Evolutionary conservation across 495 filamentous ascomycete genomes (phyloP), one percentile per base, ranked within the genome.

Genomic region (Pseudomonodictys pantanalensis): DNA sequence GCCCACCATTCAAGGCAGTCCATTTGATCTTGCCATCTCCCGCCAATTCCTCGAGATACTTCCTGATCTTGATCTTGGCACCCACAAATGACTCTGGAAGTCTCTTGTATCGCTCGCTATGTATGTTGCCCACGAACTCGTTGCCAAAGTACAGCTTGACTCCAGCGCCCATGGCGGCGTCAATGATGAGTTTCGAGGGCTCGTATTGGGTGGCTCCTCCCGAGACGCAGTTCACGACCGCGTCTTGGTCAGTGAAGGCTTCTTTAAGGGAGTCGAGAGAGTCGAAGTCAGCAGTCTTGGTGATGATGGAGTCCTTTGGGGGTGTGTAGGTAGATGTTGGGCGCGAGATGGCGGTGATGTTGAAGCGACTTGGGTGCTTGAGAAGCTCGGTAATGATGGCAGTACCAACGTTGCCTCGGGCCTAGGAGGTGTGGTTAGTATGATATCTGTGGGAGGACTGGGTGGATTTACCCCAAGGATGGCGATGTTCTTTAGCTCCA

Each of bases 91-190:
- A 5, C 29, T 54, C 58, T 18, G 63, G 63, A 28, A 66, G 24
- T 11, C 51, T 12, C 15, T 24, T 25, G 29, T 23, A 60, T 46
- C 56, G 42, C 35, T 56, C 45, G 39, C 43, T 42, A 15, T 1
- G 15, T 12, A 56, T 10, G 29, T 58, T 39, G 1, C 61, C 54
- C 11, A 58, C 60, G 43, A 45, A 69, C 44, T 69, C 67, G 43
- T 55, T 58, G 17, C 60, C 60, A 33, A 69, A 69, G 43, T 30
- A 67, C 9, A 67, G 26, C 52, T 62, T 69, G 0, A 69, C 60
- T 1, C 67, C 67, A 5, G 67, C 67, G 2, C 52, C 56, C 18
- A 67, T 38, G 2, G 64, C 60, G 2, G 64, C 65, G 35, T 69
- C 64, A 23, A 67, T 60, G 25, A 65, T 35, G 10, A 59, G 44